Evolutionary conservation across 495 filamentous ascomycete genomes (phyloP).

Genomic region (Trichocladium uniseriatum): DNA sequence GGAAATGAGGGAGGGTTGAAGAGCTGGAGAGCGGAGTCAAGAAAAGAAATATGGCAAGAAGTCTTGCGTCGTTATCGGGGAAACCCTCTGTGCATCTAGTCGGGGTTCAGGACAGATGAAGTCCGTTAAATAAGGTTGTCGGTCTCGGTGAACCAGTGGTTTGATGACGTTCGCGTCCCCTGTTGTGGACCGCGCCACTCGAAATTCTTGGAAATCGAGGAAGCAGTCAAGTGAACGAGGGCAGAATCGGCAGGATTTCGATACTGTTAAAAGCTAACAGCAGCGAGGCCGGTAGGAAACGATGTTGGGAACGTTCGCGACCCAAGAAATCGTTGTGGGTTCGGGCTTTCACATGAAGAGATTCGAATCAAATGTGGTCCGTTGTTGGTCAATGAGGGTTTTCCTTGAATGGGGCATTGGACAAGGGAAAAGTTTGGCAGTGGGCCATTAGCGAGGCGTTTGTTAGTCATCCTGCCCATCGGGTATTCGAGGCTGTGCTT

Average conservation of each 20-base stretch:
- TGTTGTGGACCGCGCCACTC: neutral
- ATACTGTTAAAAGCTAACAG: neutral
- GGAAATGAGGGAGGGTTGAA: neutral
- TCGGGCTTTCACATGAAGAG: neutral
- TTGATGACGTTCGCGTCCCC: constrained; percentile 1
- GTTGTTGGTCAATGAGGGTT: constrained; percentile 4
- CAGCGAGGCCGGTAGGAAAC: neutral
- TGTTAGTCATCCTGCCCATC: constrained; percentile 2
- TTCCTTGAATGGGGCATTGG: constrained; percentile 8
- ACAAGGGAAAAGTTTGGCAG: constrained; percentile 6
- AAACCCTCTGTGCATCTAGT: too few species aligned
- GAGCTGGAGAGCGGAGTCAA: neutral
- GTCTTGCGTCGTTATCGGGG: neutral
- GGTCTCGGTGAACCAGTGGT: too few species aligned
- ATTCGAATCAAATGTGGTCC: neutral
- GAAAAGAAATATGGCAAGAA: too few species aligned
- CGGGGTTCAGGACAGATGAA: too few species aligned
- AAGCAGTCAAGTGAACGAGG: neutral
- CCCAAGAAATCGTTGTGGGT: neutral
- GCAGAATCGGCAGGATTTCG: constrained; percentile 1
- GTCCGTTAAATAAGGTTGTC: too few species aligned
- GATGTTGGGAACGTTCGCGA: neutral
- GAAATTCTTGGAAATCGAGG: neutral
- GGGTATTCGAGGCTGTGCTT: constrained; percentile 1
- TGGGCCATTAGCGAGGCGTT: neutral